Base-by-base conservation (phyloP, 192 early-diverging fungal genomes). In the Rhizophagus clarus region DNA sequence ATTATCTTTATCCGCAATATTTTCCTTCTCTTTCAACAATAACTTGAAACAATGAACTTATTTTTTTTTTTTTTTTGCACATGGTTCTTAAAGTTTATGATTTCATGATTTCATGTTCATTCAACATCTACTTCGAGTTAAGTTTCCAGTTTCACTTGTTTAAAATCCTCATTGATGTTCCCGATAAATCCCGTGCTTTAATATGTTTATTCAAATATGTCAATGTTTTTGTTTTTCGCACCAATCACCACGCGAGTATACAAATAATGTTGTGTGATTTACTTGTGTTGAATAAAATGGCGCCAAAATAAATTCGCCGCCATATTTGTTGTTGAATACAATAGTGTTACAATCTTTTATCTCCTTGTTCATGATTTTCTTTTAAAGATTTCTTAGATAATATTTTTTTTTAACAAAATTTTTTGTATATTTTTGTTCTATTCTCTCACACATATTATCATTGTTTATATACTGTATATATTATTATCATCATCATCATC, bases 211-310 rank as follows among this genome's bases (percentile, higher is more conserved):
- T 56, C 49, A 17, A 17, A 56, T 56, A 56, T 20, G 49, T 56
- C 49, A 56, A 56, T 56, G 49, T 56, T 56, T 56, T 56, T 56
- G 49, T 56, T 56, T 56, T 56, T 56, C 49, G 63, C 63, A 66
- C 63, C 63, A 66, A 66, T 66, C 63, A 66, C 63, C 63, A 66
- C 63, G 63, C 63, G 63, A 66, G 63, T 29, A 66, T 29, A 31
- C 63, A 66, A 31, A 66, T 66, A 56, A 56, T 56, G 49, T 66
- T 12, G 29, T 66, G 63, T 31, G 28, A 66, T 42, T 56, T 4
- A 56, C 49, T 56, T 56, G 49, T 56, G 49, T 31, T 66, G 29
- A 66, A 66, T 31, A 66, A 62, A 62, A 26, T 22, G 61, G n/a
- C n/a, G 22, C 22, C 26, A 62, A 62, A 62, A 62, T 9, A 62